These are phyloP conservation scores for Fomitopsis palustris DNA, from an alignment of 1,284 basidiomycete species.

Conservation along the genomic window DNA sequence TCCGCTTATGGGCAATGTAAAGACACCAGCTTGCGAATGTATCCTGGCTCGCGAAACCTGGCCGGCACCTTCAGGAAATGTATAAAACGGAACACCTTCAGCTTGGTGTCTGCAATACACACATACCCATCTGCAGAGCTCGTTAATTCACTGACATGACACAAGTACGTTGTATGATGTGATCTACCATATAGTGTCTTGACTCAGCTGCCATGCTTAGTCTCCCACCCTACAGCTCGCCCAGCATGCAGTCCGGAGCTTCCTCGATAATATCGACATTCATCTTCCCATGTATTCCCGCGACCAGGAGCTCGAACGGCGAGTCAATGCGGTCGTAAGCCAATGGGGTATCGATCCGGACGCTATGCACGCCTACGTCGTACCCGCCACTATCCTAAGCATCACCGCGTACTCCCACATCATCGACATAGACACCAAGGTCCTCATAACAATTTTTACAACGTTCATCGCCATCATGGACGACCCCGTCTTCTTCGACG, in stretches of 20 bases:
- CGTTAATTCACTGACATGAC: neutral
- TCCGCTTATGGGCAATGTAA: too few species aligned
- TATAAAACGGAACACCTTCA: too few species aligned
- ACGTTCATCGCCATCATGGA: slow-evolving; percentile 11
- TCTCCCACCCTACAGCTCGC: neutral
- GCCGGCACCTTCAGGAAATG: too few species aligned
- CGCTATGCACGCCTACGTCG: neutral
- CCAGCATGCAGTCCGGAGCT: neutral
- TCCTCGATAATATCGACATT: neutral
- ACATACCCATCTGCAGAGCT: neutral
- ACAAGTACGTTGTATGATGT: neutral
- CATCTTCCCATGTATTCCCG: neutral
- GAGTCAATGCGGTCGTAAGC: slow-evolving; percentile 3
- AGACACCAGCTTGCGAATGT: too few species aligned
- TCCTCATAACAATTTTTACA: slow-evolving; percentile 15
- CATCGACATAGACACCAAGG: slow-evolving; percentile 8
- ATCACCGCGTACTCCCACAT: slow-evolving; percentile 14
- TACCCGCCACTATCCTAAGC: slow-evolving; percentile 7
- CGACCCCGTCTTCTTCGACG: slow-evolving; percentile 10
- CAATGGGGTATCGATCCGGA: neutral
- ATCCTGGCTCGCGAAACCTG: too few species aligned
- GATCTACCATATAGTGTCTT: too few species aligned
- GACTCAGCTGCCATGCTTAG: neutral
- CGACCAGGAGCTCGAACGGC: slow-evolving; percentile 3
- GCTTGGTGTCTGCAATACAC: neutral